Evolutionary conservation across 169 alveolate genomes (phyloP), one percentile per base, ranked within the genome.

Genomic region (Fabrea salina): DNA sequence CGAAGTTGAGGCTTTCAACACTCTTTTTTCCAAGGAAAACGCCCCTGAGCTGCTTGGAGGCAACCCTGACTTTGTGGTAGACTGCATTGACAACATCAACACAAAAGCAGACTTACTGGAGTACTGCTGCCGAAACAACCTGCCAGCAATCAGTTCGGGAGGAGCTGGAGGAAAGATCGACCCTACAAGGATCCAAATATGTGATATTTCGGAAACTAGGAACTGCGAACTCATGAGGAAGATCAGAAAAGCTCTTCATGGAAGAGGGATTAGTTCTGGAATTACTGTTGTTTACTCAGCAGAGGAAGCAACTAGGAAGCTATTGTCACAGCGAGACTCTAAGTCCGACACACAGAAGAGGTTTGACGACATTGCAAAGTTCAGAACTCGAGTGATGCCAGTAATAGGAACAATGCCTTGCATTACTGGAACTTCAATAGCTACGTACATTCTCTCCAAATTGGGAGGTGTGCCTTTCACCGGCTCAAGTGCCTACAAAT

Each of bases 371-470:
- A 72, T 85, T 81, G 84, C 86, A 11, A 91, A 88, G 64, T 90
- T 85, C 61, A 78, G 95, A 79, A 22, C 87, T 1, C 80, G 96
- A 54, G 87, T 86, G 25, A 82, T 91, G 54, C 96, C 96, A 4
- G 96, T 91, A 41, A 82, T 88, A 68, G 94, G 92, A 1, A 84
- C 93, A 35, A 83, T 91, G 91, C 96, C 96, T 56, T 92, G 94
- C 39, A 74, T 89, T 57, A 71, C 86, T 68, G 96, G 93, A 54
- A 80, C 86, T 66, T 64, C 91, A 37, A 47, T 91, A 61, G 86
- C 91, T 44, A 56, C 89, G 11, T 82, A 80, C 68, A 86, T 88
- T 4, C 79, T 88, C 30, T 64, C 83, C 47, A 84, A 77, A 25
- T 58, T 88, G 16, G 91, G 87, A 2, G 86, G 85, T 0, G 75